phyloP scores from a whole-genome alignment of 139 green algal species.

The Desmodesmus armatus region DNA sequence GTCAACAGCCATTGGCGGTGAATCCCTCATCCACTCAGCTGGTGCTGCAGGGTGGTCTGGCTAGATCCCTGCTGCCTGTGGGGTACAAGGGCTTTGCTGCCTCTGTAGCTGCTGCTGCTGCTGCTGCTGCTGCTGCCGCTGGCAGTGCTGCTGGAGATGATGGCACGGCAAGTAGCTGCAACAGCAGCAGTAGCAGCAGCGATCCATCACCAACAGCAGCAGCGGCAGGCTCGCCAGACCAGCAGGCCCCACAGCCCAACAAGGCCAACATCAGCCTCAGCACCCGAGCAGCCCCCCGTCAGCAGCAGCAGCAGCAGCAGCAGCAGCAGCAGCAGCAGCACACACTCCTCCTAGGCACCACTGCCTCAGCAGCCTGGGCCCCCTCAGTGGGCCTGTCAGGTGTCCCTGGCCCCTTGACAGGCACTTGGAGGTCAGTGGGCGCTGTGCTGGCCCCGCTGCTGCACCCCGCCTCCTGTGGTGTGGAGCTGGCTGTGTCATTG shows the following conservation, averaged over 20 bases:
- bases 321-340: not conserved
- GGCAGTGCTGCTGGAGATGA: not conserved
- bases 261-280: not conserved
- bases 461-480: slow-evolving; percentile 50
- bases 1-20: slow-evolving; percentile 38
- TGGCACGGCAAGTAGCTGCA: not conserved
- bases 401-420: slow-evolving; percentile 50
- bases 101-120: slow-evolving; percentile 2
- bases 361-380: slow-evolving; percentile 49
- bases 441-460: slow-evolving; percentile 65
- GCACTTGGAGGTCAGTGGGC: slow-evolving; percentile 53
- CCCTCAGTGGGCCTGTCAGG: slow-evolving; percentile 25
- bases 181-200: not conserved
- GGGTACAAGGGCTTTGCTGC: slow-evolving; percentile 43
- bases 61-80: slow-evolving; percentile 27
- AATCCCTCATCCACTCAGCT: slow-evolving; percentile 38
- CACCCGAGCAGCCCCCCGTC: too few relatives aligned
- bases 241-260: not conserved
- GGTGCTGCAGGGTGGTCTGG: slow-evolving; percentile 33
- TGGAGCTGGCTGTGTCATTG: slow-evolving; percentile 62
- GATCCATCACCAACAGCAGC: slow-evolving; percentile 7
- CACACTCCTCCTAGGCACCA: slow-evolving; percentile 34
- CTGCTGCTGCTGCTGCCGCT: not conserved
- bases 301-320: not conserved
- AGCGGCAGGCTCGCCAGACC: not conserved